Evolutionary conservation across 164 flowering plant genomes (phyloP).

Genomic region (Tetrastigma voinierianum): DNA sequence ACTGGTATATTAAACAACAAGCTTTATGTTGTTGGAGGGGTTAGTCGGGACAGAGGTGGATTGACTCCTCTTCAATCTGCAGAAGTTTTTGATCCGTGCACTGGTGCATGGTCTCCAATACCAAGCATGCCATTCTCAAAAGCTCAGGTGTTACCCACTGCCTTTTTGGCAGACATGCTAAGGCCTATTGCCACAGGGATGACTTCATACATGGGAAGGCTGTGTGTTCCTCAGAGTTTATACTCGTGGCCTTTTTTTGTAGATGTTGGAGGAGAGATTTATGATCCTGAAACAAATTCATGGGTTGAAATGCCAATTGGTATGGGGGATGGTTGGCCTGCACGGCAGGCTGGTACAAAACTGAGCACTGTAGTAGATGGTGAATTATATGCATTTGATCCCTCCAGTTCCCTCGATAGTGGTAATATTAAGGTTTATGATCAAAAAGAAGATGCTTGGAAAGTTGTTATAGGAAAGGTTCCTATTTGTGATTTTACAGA

Average conservation of each 20-base stretch:
- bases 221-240: constrained; percentile 84
- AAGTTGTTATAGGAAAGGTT: constrained; percentile 65
- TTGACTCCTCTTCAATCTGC: constrained; percentile 83
- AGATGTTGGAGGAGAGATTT: constrained; percentile 89
- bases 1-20: too few species aligned
- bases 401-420: constrained; percentile 71
- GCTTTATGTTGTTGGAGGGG: constrained; percentile 88
- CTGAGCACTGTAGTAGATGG: constrained; percentile 79
- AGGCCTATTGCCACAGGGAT: constrained; percentile 95
- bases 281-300: constrained; percentile 69
- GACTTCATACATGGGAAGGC: constrained; percentile 72
- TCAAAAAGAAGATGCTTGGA: constrained; percentile 74
- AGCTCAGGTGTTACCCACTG: constrained; percentile 75
- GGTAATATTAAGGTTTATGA: constrained; percentile 81
- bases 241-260: constrained; percentile 92
- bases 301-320: constrained; percentile 94
- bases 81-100: constrained; percentile 73
- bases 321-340: constrained; percentile 99
- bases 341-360: constrained; percentile 90
- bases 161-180: constrained; percentile 69
- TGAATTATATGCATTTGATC: constrained; percentile 84
- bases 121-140: constrained; percentile 86
- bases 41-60: constrained; percentile 79
- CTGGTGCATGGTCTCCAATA: constrained; percentile 63
- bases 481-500: constrained; percentile 68